Conservation (phyloP, 192 early-diverging fungal genomes). For the Coemansia sp. region DNA sequence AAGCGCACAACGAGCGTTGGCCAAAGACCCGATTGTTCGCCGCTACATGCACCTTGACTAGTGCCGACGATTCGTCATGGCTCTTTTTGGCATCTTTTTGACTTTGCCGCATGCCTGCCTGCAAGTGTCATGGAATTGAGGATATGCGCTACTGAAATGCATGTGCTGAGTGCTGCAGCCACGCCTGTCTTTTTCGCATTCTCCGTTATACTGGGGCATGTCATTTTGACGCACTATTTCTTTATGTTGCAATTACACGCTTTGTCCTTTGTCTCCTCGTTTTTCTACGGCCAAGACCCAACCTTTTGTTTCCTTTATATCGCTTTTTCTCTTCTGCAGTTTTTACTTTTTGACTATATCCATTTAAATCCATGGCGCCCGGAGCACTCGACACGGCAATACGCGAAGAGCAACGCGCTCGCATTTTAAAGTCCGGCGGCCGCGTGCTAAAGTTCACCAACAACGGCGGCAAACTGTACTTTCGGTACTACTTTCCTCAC, state of each 20-base stretch:
- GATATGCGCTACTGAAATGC: not conserved
- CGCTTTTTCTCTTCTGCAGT: not conserved
- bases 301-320: not conserved
- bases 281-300: not conserved
- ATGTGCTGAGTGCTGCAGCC: not conserved
- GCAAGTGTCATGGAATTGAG: not conserved
- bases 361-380: not conserved
- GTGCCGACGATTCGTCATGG: too few species aligned
- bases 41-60: slow-evolving; percentile 7
- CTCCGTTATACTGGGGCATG: not conserved
- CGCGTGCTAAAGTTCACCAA: slow-evolving; percentile 53
- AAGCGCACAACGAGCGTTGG: slow-evolving; percentile 15
- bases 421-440: slow-evolving; percentile 32
- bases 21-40: slow-evolving; percentile 21
- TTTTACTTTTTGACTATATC: slow-evolving; percentile 11
- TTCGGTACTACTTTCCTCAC: slow-evolving; percentile 47
- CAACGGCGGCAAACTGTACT: slow-evolving; percentile 47
- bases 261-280: not conserved
- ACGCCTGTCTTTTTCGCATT: not conserved
- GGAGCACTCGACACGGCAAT: slow-evolving; percentile 1
- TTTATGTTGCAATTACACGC: not conserved
- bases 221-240: not conserved
- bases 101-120: slow-evolving; percentile 3
- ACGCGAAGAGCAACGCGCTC: slow-evolving; percentile 39
- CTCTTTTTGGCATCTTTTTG: not conserved